phyloP scores from a whole-genome alignment of 257 asterid species.

The Solanum neorickii region DNA sequence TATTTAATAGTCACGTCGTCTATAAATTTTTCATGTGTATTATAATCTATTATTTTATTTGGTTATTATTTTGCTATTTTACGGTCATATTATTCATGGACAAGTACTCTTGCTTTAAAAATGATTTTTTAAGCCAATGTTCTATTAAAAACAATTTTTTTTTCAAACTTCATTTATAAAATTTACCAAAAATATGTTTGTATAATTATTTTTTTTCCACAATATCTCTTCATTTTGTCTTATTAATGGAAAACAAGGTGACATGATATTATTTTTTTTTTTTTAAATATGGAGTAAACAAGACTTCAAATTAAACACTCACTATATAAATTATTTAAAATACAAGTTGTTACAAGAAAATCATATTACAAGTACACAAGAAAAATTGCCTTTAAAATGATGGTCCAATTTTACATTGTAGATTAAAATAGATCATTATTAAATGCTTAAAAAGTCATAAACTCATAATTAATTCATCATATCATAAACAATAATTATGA shows the following conservation, averaged over 20 bases:
- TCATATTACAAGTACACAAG: background rate
- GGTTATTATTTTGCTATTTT: background rate
- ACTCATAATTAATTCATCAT: background rate
- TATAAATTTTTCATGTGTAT: too few species aligned
- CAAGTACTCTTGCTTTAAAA: background rate
- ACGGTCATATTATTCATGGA: rapidly evolving
- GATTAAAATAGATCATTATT: background rate
- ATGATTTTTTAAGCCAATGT: too few species aligned
- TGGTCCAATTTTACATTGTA: background rate
- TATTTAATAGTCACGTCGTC: background rate
- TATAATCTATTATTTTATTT: too few species aligned
- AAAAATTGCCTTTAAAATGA: background rate
- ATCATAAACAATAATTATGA: background rate
- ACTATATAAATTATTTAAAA: background rate
- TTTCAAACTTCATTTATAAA: background rate
- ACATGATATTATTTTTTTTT: too few species aligned
- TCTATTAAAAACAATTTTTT: rapidly evolving
- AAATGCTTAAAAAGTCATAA: background rate
- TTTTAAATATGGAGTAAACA: background rate
- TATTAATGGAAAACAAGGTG: too few species aligned
- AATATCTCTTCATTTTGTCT: background rate
- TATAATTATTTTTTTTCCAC: background rate
- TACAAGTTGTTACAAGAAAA: background rate
- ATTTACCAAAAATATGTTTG: background rate
- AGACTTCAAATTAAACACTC: background rate